Base-by-base conservation (phyloP, 1,284 basidiomycete species). In the Ustilago bromivora region DNA sequence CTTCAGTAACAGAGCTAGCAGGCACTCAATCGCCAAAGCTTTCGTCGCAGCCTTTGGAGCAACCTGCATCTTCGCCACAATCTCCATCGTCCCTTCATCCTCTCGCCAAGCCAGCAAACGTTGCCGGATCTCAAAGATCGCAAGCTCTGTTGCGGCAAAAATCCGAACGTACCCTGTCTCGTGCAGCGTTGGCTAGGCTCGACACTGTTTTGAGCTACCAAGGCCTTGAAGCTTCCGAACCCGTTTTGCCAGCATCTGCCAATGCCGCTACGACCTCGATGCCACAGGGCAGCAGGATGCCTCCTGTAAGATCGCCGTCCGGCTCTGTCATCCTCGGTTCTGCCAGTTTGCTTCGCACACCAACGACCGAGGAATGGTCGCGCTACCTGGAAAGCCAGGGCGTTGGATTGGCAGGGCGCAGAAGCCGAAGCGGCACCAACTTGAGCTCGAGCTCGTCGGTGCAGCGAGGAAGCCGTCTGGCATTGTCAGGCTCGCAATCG, bases 321-420 rank as follows among this genome's bases (percentile, higher is more conserved):
- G 65, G 61, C 57, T 59, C 69, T 6, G 61, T 47, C 28, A 62
- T 76, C 46, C 7, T 51, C 10, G 63, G 62, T 17, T 57, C 58
- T 17, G 67, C 40, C 19, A 69, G 77, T 28, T 61, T 83, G 19
- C 62, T 82, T 3, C 64, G 81, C 23, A 83, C 82, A 46, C 82
- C 82, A 5, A 83, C 82, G 13, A 83, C 81, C 28, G 82, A 83
- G 56, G 82, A 83, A 53, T 83, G 82, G 82, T 80, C 79, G 15
- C 67, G 82, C 6, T 83, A 70, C 49, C 62, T 83, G 12, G 81
- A 82, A 47, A 78, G 76, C 36, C 79, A 83, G 57, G 81, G 78
- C 12, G 71, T 83, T 8, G 75, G 68, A 10, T 32, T 71, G 36
- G 59, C 57, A 15, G 71, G 74, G 12, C 36, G 69, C n/a, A 66